Percentiles rank a stretch among this genome's conserved stretches.
phyloP scores from a whole-genome alignment of 73 alveolate genomes.

The Durusdinium trenchii region DNA sequence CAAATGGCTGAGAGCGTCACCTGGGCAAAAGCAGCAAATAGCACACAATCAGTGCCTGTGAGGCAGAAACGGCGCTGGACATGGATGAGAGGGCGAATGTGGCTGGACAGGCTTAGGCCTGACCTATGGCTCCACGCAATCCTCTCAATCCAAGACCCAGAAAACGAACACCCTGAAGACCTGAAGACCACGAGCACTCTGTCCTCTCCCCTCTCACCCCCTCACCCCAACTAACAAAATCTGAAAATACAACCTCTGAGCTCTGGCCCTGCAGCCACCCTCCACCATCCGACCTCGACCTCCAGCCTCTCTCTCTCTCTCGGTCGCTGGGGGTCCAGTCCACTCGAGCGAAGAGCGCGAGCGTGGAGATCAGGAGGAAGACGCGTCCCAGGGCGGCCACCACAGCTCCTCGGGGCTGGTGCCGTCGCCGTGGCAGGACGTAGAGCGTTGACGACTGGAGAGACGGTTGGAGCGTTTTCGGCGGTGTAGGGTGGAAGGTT shows the following conservation, averaged over 20 bases:
- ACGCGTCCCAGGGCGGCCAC: constrained; percentile 25
- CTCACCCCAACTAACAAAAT: neutral
- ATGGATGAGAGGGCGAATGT: no score
- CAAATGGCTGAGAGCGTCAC: neutral
- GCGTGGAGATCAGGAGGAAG: constrained; percentile 6
- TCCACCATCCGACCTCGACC: neutral
- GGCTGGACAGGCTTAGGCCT: no score
- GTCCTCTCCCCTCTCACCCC: neutral
- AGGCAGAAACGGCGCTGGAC: neutral
- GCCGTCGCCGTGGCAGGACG: neutral
- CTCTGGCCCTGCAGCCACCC: neutral
- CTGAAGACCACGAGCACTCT: neutral
- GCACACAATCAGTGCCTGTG: constrained; percentile 28
- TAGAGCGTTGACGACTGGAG: neutral
- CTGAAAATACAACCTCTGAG: neutral
- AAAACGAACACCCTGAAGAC: neutral
- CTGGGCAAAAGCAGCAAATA: neutral
- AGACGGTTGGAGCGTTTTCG: neutral
- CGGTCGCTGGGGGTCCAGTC: neutral
- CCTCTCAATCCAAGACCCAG: neutral
- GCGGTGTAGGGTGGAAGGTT: no score
- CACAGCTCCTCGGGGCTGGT: constrained; percentile 11
- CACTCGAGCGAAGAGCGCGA: constrained; percentile 27
- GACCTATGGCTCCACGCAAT: neutral
- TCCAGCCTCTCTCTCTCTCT: neutral